phyloP scores from a whole-genome alignment of 2,329 filamentous ascomycete genomes.

The Trichoderma cornu-damae region DNA sequence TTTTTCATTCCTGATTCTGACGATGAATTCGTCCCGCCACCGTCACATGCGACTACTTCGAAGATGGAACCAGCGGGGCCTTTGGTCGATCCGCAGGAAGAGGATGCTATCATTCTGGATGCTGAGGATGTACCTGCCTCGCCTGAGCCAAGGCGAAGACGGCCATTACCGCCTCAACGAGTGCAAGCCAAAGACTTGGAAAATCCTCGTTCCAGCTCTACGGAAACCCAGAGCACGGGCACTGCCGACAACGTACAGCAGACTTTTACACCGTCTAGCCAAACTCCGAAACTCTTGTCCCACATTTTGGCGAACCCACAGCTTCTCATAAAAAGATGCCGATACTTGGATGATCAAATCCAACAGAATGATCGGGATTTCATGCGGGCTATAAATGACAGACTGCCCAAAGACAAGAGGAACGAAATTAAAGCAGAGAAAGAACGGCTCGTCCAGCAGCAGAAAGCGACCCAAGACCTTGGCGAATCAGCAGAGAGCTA shows the following conservation, averaged over 20 bases:
- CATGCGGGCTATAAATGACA: constrained; percentile 42
- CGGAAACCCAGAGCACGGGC: constrained; percentile 9
- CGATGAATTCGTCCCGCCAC: constrained; percentile 45
- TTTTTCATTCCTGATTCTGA: constrained; percentile 53
- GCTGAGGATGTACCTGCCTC: constrained; percentile 9
- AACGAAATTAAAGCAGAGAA: constrained; percentile 47
- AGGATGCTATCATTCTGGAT: constrained; percentile 15
- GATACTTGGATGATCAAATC: constrained; percentile 39
- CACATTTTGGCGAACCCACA: constrained; percentile 30
- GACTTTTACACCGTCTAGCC: constrained; percentile 21
- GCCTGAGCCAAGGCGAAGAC: not conserved
- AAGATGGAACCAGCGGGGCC: constrained; percentile 6
- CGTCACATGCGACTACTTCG: constrained; percentile 23
- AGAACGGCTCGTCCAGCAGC: constrained; percentile 43
- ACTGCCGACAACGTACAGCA: constrained; percentile 4
- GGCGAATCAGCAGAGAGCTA: constrained; percentile 40
- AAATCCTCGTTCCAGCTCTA: not conserved
- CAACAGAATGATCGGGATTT: constrained; percentile 47
- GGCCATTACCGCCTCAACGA: not conserved
- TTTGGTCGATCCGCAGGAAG: constrained; percentile 10
- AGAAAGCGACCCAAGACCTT: constrained; percentile 41
- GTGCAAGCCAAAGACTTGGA: not conserved
- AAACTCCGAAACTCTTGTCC: constrained; percentile 28
- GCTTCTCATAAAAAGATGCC: constrained; percentile 34
- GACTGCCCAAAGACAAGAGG: constrained; percentile 42